phyloP scores from a whole-genome alignment of 2,329 filamentous ascomycete genomes.

The Thelonectria blattea region DNA sequence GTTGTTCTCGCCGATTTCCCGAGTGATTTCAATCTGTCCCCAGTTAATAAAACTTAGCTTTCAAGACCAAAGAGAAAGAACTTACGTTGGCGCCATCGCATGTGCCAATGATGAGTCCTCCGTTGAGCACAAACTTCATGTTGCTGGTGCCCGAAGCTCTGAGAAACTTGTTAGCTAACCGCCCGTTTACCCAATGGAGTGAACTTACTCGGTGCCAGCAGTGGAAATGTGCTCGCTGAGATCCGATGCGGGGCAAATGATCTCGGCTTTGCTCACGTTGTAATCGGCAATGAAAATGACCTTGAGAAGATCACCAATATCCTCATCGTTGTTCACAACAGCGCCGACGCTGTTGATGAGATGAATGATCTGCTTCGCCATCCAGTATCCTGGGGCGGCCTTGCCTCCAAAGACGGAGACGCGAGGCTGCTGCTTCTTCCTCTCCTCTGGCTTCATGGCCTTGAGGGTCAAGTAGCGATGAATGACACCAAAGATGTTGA shows the following conservation, averaged over 20 bases:
- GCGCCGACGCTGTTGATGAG: conserved; percentile 90
- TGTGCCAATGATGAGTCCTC: conserved; percentile 95
- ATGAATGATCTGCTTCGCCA: conserved; percentile 99
- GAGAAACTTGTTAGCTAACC: neutral
- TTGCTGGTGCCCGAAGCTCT: conserved; percentile 85
- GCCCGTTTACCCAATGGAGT: neutral
- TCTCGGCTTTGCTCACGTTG: conserved; percentile 99
- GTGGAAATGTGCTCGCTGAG: conserved; percentile 99
- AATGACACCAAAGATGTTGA: conserved; percentile 98
- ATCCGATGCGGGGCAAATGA: conserved; percentile 92
- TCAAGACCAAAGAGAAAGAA: conserved; percentile 25
- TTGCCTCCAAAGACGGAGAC: conserved; percentile 98
- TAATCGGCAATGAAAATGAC: conserved; percentile 98
- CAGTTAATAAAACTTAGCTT: conserved; percentile 12
- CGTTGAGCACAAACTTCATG: conserved; percentile 99
- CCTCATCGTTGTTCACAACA: conserved; percentile 90
- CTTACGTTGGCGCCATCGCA: conserved; percentile 96
- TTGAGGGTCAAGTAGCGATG: conserved; percentile 92
- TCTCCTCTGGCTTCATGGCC: conserved; percentile 79
- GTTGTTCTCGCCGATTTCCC: conserved; percentile 94
- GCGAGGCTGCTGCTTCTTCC: conserved; percentile 84
- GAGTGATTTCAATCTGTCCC: conserved; percentile 86
- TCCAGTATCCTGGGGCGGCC: conserved; percentile 98
- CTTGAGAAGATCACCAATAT: conserved; percentile 93
- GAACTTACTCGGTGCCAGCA: conserved; percentile 81